Conservation (phyloP, 441 rosid species). For the Hypseocharis bilobata region DNA sequence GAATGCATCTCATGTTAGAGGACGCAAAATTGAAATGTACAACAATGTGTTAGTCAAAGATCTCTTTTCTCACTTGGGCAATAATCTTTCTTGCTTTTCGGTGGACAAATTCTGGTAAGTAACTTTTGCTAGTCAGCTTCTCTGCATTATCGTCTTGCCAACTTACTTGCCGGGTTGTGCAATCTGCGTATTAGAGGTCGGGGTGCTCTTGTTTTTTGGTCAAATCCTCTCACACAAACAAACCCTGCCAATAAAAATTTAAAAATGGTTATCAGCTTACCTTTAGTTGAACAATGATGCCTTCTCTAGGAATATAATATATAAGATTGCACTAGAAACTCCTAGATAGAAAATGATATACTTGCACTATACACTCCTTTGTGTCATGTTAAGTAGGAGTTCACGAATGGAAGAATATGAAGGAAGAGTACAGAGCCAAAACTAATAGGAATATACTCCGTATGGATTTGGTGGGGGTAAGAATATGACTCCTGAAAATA, state of each 20-base stretch:
- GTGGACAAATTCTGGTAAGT: constrained; percentile 23
- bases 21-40: constrained; percentile 37
- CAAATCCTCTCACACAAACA: constrained; percentile 91
- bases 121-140: constrained; percentile 21
- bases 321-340: background rate
- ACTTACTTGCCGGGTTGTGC: constrained; percentile 66
- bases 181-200: constrained; percentile 70
- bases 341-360: background rate
- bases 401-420: background rate
- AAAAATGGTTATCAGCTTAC: background rate
- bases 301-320: background rate
- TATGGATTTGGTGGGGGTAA: background rate
- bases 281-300: background rate
- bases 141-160: constrained; percentile 34
- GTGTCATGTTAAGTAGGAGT: background rate
- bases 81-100: constrained; percentile 21
- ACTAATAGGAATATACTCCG: background rate
- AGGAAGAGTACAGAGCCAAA: background rate
- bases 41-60: constrained; percentile 33
- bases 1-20: constrained; percentile 30
- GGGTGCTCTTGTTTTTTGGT: constrained; percentile 61
- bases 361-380: background rate
- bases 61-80: constrained; percentile 24
- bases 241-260: constrained; percentile 56
- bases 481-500: background rate